phyloP scores from a whole-genome alignment of 345 rosid species.

The Kandelia obovata region DNA sequence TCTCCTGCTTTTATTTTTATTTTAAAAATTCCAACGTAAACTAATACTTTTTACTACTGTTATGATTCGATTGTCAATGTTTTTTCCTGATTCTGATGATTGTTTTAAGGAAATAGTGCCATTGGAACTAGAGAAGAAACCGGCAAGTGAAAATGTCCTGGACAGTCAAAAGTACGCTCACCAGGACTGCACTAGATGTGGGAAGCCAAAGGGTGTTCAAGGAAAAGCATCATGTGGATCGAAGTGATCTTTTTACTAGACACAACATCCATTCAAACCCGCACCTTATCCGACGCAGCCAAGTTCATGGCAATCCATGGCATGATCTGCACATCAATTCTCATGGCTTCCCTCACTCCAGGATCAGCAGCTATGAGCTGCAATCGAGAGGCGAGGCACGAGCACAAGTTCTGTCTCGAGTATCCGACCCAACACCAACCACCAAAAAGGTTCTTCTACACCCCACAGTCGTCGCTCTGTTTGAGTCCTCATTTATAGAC shows the following conservation, averaged over 20 bases:
- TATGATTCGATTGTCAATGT: no score
- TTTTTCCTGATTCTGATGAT: no score
- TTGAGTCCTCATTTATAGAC: no score
- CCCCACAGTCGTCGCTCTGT: no score
- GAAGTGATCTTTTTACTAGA: conserved; percentile 12
- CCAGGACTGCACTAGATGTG: conserved; percentile 25
- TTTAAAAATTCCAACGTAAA: no score
- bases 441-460: conserved; percentile 38
- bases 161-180: conserved; percentile 35
- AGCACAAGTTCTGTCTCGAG: conserved; percentile 43
- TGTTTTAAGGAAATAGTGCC: no score
- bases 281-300: conserved; percentile 15
- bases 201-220: conserved; percentile 24
- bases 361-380: conserved; percentile 6
- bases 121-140: not conserved
- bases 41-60: no score
- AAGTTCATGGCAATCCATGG: conserved; percentile 13
- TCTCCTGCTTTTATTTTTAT: no score
- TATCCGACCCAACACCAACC: conserved; percentile 44
- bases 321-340: conserved; percentile 14
- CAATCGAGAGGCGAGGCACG: conserved; percentile 9
- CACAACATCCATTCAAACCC: conserved; percentile 20
- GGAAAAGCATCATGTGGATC: conserved; percentile 31
- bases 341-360: conserved; percentile 4
- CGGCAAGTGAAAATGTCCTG: conserved; percentile 23